A percentile compares a stretch with the other conserved stretches of the same genome.
Evolutionary conservation across 1,284 basidiomycete genomes (phyloP).

Genomic region (Pseudozyma flocculosa): DNA sequence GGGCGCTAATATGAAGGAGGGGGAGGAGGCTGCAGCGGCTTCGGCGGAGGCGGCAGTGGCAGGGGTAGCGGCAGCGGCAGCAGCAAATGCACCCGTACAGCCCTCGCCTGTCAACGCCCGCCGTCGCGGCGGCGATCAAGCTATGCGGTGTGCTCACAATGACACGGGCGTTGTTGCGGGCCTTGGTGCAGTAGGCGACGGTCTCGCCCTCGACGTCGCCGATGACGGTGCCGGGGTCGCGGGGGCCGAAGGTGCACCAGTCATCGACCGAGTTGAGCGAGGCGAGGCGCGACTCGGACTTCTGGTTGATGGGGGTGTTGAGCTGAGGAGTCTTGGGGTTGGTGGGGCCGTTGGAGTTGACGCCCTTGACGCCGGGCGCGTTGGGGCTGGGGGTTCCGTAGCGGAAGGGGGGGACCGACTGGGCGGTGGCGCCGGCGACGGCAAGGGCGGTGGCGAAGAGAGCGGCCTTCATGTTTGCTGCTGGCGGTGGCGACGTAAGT

Average conservation of each 20-base stretch:
- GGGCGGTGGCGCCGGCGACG: conserved; percentile 11
- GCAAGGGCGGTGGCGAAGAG: conserved; percentile 21
- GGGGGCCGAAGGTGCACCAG: conserved; percentile 57
- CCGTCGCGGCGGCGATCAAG: no score
- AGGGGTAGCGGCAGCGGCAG: not conserved
- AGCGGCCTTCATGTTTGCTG: conserved; percentile 14
- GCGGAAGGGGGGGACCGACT: conserved; percentile 34
- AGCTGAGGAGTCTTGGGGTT: conserved; percentile 45
- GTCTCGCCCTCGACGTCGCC: conserved; percentile 69
- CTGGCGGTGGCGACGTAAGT: conserved; percentile 3
- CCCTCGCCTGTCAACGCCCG: no score
- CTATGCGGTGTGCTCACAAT: conserved; percentile 20
- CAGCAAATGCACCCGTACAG: no score
- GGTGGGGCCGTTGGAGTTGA: conserved; percentile 43
- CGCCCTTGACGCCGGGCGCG: conserved; percentile 42
- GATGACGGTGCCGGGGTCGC: conserved; percentile 61
- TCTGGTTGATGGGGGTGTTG: conserved; percentile 54
- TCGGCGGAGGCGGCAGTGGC: no score
- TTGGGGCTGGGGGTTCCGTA: conserved; percentile 47
- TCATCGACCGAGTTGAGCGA: conserved; percentile 50
- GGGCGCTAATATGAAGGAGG: no score
- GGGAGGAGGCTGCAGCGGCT: not conserved
- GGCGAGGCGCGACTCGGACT: conserved; percentile 41
- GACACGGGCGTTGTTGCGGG: conserved; percentile 55
- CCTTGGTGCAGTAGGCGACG: conserved; percentile 72